Evolutionary conservation across 2,329 filamentous ascomycete genomes (phyloP).

Genomic region (Elsinoe necatrix): DNA sequence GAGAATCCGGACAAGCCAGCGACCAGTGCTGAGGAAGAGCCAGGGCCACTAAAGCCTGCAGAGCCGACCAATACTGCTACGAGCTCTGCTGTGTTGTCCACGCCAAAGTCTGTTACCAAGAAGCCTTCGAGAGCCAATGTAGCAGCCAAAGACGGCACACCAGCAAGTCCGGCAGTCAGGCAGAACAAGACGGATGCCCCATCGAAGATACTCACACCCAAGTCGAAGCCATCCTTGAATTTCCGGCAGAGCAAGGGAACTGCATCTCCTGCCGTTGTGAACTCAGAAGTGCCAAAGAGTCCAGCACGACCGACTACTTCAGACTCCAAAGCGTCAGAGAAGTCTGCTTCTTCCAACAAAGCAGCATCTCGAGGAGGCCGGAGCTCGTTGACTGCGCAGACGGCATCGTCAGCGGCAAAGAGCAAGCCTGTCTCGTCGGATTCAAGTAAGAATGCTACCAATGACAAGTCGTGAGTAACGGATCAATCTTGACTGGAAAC

Average conservation of each 20-base stretch:
- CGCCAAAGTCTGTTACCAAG: constrained; percentile 17
- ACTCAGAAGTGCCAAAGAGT: constrained; percentile 17
- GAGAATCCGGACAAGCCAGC: constrained; percentile 38
- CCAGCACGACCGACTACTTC: constrained; percentile 16
- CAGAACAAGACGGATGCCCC: neutral
- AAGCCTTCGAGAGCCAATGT: constrained; percentile 15
- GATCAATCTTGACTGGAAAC: neutral
- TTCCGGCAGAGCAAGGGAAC: constrained; percentile 12
- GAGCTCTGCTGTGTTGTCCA: constrained; percentile 18
- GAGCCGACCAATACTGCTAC: constrained; percentile 19
- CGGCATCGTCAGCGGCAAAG: constrained; percentile 27
- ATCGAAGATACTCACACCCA: constrained; percentile 15
- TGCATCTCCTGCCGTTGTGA: constrained; percentile 21
- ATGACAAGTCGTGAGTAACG: constrained; percentile 29
- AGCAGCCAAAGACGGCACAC: constrained; percentile 16
- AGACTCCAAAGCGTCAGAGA: constrained; percentile 13
- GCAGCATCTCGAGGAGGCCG: constrained; percentile 21
- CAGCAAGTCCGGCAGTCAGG: constrained; percentile 16
- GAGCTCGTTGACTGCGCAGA: constrained; percentile 29
- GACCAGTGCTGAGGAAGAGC: constrained; percentile 36
- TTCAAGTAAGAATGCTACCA: constrained; percentile 20
- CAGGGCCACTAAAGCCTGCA: constrained; percentile 23
- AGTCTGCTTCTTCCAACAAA: constrained; percentile 16
- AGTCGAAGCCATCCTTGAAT: constrained; percentile 17
- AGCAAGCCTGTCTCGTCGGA: constrained; percentile 20